A percentile compares a stretch with the other conserved stretches of the same genome.
phyloP scores from a whole-genome alignment of 495 filamentous ascomycete species.

The Talaromyces adpressus region DNA sequence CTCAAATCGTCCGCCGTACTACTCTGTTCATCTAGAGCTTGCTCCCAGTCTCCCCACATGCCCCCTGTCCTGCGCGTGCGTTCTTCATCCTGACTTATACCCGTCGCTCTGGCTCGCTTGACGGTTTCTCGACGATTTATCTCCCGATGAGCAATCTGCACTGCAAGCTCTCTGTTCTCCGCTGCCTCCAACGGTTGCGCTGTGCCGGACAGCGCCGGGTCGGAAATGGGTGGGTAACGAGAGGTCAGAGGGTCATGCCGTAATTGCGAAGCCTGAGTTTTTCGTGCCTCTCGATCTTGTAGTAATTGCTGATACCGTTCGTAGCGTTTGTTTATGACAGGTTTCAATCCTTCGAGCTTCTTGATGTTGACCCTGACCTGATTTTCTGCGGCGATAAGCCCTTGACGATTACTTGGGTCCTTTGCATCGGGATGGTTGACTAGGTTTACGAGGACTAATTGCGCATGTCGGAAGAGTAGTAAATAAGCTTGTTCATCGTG shows the following conservation, averaged over 20 bases:
- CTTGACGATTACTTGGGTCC: slow-evolving; percentile 38
- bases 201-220: slow-evolving; percentile 33
- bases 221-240: slow-evolving; percentile 19
- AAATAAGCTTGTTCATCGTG: slow-evolving; percentile 84
- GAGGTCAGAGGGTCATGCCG: slow-evolving; percentile 8
- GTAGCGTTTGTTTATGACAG: slow-evolving; percentile 58
- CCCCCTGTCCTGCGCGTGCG: slow-evolving; percentile 51
- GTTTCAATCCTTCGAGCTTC: slow-evolving; percentile 59
- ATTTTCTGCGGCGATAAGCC: slow-evolving; percentile 41
- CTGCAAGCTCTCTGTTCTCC: slow-evolving; percentile 68
- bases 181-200: slow-evolving; percentile 56
- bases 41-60: slow-evolving; percentile 57
- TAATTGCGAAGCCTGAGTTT: slow-evolving; percentile 12
- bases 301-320: slow-evolving; percentile 52
- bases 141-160: slow-evolving; percentile 68
- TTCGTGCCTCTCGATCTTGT: slow-evolving; percentile 36
- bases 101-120: slow-evolving; percentile 47
- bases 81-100: slow-evolving; percentile 47
- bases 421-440: slow-evolving; percentile 51
- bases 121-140: slow-evolving; percentile 59
- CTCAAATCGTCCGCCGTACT: slow-evolving; percentile 31
- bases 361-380: slow-evolving; percentile 46
- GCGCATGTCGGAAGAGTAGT: slow-evolving; percentile 73
- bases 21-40: slow-evolving; percentile 19
- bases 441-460: slow-evolving; percentile 57